These are phyloP conservation scores for Chaetomiaceae sp. DNA, from an alignment of 2,329 filamentous ascomycete species.

Conservation along the genomic window DNA sequence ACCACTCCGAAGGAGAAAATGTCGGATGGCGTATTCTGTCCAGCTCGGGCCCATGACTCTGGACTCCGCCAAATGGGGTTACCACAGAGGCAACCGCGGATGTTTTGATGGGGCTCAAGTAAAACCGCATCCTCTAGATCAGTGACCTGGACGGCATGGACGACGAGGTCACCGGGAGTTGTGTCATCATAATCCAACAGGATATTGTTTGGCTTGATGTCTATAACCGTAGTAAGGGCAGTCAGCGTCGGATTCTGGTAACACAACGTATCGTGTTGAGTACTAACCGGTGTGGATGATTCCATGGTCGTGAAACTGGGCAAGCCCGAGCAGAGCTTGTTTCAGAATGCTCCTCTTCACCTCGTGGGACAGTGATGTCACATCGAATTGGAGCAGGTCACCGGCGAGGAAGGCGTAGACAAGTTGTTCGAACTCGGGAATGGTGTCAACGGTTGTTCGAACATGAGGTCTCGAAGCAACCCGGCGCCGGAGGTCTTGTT, in stretches of 20 bases:
- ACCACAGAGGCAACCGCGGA: slow-evolving; percentile 5
- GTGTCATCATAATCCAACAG: no score
- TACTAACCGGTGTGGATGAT: slow-evolving; percentile 29
- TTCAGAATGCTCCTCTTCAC: slow-evolving; percentile 9
- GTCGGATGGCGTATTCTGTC: slow-evolving; percentile 29
- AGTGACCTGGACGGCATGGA: no score
- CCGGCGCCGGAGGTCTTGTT: slow-evolving; percentile 24
- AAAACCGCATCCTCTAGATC: no score
- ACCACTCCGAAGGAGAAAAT: slow-evolving; percentile 32
- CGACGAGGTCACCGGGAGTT: no score
- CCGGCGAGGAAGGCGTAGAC: slow-evolving; percentile 11
- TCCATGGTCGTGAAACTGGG: slow-evolving; percentile 28
- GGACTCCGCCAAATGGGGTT: slow-evolving; percentile 28
- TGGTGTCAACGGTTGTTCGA: slow-evolving; percentile 23
- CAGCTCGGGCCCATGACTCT: slow-evolving; percentile 29
- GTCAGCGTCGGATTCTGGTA: no score
- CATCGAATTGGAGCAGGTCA: slow-evolving; percentile 9
- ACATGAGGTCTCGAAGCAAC: slow-evolving; percentile 25
- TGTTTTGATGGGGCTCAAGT: no score
- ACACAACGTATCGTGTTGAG: no score
- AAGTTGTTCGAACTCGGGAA: slow-evolving; percentile 14
- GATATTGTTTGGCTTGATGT: no score
- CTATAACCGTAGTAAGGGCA: not conserved
- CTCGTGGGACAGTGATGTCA: not conserved
- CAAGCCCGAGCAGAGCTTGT: slow-evolving; percentile 23